Conservation (phyloP, 441 rosid species). For the Aquilaria agallochum region DNA sequence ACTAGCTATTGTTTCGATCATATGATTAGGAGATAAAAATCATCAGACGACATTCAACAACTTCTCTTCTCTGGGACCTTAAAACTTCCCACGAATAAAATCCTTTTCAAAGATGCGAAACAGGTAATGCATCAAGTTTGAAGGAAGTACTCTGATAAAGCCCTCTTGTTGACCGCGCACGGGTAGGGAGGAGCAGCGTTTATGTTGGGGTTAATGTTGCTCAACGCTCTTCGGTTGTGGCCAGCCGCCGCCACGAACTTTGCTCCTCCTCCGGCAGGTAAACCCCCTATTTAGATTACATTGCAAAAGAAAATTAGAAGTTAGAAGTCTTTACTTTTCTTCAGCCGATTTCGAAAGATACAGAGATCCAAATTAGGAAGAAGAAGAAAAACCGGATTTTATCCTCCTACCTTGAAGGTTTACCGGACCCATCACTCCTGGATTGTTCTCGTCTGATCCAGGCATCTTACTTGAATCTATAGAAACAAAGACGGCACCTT, state of each 20-base stretch:
- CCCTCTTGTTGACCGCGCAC: conserved; percentile 64
- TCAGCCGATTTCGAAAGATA: background rate
- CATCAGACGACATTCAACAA: too few species aligned
- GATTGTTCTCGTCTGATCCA: conserved; percentile 72
- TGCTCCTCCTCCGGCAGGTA: conserved; percentile 47
- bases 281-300: conserved; percentile 31
- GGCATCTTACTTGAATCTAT: conserved; percentile 40
- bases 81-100: too few species aligned
- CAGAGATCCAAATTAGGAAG: background rate
- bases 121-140: conserved; percentile 9
- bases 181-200: conserved; percentile 52
- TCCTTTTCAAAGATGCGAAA: background rate
- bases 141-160: conserved; percentile 52
- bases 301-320: background rate
- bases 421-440: conserved; percentile 48
- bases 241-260: conserved; percentile 47
- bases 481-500: conserved; percentile 4
- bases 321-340: conserved; percentile 1
- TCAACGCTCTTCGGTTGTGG: conserved; percentile 61
- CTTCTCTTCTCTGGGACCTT: too few species aligned
- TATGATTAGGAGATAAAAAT: too few species aligned
- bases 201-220: conserved; percentile 62
- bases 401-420: conserved; percentile 39
- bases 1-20: too few species aligned
- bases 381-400: background rate